Base-by-base conservation (phyloP, 2,329 filamentous ascomycete species). In the Chalaropsis thielavioides region DNA sequence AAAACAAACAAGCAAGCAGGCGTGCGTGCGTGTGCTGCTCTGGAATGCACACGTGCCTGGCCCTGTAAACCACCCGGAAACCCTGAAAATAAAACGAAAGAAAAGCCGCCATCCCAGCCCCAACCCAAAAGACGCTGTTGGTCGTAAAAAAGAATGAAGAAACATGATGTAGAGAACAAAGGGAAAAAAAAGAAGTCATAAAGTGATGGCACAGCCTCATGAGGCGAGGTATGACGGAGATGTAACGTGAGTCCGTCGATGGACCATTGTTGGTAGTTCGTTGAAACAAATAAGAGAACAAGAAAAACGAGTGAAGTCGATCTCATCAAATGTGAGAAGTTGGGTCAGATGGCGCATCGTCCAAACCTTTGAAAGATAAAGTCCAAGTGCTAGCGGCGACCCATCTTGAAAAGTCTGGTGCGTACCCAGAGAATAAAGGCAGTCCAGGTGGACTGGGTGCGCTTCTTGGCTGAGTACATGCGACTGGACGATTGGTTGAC, bases 371-470 rank as follows among this genome's bases (percentile, higher is more conserved):
- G 54, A 38, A 35, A 58, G 54, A 58, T 35, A 38, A 58, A 58
- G 27, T 58, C 54, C 54, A 58, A 58, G 15, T 58, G 54, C 54
- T 58, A 76, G 69, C 74, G 74, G 69, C 74, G 72, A 62, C 75
- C 75, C 66, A 77, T 69, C 72, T 75, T 76, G 66, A 77, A 71
- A 66, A 77, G 70, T 64, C 75, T 72, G n/a, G 83, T 86, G 67
- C 83, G 77, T 31, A 87, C 72, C 84, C 84, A 87, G 64, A 87
- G 76, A 62, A 86, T 76, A 69, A 87, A 85, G 24, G 78, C 79
- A 7, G 81, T 84, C 83, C 83, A 87, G 46, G 82, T 79, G 68
- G 80, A 77, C 67, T 82, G 81, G 1, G 83, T 86, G 74, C 81
- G 83, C 69, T 77, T 79, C 75, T 85, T 86, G 66, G 81, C 77